These are phyloP conservation scores for Rhizomucor miehei DNA, from an alignment of 371 early-diverging fungal species.

Conservation along the genomic window DNA sequence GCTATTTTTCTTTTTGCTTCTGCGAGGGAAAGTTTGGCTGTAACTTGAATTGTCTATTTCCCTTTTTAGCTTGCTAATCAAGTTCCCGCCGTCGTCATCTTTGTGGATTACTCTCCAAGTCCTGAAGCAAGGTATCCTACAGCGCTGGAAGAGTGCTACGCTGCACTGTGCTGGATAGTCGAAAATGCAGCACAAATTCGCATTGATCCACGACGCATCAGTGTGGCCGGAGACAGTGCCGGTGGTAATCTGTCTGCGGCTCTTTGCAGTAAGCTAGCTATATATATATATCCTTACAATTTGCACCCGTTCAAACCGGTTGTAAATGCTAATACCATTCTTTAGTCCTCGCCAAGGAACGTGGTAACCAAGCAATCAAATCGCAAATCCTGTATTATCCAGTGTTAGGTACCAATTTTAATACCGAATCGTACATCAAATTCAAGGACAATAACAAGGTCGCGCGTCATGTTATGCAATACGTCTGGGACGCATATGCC, in stretches of 20 bases:
- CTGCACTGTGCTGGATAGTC: constrained; percentile 20
- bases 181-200: constrained; percentile 13
- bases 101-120: constrained; percentile 20
- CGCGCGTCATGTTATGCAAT: constrained; percentile 18
- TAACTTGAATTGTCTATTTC: no score
- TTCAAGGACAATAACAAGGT: constrained; percentile 15
- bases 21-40: no score
- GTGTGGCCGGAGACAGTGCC: constrained; percentile 27
- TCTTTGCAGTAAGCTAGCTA: constrained; percentile 15
- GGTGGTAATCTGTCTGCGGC: constrained; percentile 33
- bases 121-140: constrained; percentile 29
- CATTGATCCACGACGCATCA: constrained; percentile 19
- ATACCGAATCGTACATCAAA: constrained; percentile 21
- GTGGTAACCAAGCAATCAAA: constrained; percentile 14
- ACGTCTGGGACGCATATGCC: constrained; percentile 25
- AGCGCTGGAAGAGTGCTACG: constrained; percentile 27
- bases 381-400: constrained; percentile 34
- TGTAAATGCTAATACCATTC: neutral
- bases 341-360: constrained; percentile 26
- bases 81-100: constrained; percentile 8
- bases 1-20: constrained; percentile 2
- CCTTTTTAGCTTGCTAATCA: no score
- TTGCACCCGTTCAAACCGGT: neutral
- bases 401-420: constrained; percentile 12
- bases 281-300: neutral